A percentile compares a stretch with the other conserved stretches of the same genome.
Evolutionary conservation across 2,329 filamentous ascomycete genomes (phyloP).

Genomic region (Epichloe gansuensis): DNA sequence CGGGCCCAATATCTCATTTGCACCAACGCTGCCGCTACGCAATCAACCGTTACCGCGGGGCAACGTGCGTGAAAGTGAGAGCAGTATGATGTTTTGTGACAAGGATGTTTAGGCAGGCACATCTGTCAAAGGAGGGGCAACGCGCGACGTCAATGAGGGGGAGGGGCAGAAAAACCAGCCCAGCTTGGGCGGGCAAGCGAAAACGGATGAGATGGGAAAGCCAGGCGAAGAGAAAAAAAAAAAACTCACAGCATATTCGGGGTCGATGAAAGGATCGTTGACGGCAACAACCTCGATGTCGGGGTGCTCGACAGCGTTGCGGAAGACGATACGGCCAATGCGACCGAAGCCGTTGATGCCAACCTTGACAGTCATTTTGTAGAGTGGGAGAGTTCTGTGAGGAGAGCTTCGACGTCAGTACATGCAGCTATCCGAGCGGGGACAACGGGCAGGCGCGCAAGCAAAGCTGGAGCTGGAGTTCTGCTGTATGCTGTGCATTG

Average conservation of each 20-base stretch:
- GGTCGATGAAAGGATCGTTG: constrained; percentile 99
- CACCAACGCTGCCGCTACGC: not conserved
- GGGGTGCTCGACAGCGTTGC: constrained; percentile 84
- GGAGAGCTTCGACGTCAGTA: constrained; percentile 3
- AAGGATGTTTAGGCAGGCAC: not conserved
- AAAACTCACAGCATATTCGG: constrained; percentile 82
- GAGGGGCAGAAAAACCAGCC: constrained; percentile 1
- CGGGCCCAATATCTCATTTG: too few species aligned
- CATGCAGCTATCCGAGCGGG: not conserved
- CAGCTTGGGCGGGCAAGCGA: not conserved
- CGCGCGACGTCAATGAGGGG: constrained; percentile 6
- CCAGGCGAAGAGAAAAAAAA: constrained; percentile 1
- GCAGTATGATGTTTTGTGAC: not conserved
- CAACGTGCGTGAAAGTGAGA: not conserved
- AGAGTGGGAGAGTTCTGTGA: constrained; percentile 6
- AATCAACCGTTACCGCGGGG: not conserved
- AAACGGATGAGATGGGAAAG: not conserved
- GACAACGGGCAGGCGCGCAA: not conserved
- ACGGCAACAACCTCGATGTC: constrained; percentile 90
- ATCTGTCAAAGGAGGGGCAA: constrained; percentile 9
- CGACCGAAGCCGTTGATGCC: constrained; percentile 99
- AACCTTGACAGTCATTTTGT: constrained; percentile 51
- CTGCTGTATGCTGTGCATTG: not conserved
- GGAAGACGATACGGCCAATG: constrained; percentile 98
- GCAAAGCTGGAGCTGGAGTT: not conserved